Percentiles rank a stretch among this genome's conserved stretches.
Evolutionary conservation across 108 stramenopile genomes (phyloP).

Genomic region (Fragilaria crotonensis): DNA sequence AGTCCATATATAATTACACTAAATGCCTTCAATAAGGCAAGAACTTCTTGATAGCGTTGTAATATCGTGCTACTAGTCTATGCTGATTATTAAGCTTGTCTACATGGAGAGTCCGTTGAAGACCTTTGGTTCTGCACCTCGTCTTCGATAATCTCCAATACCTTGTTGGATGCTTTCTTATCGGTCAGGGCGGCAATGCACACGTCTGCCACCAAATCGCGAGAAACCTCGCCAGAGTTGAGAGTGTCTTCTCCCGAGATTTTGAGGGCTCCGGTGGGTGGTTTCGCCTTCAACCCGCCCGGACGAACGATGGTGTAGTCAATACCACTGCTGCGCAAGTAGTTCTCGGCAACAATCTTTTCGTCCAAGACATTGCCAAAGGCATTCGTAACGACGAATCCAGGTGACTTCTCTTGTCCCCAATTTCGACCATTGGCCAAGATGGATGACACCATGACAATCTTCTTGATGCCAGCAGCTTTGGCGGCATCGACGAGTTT

Average conservation of each 20-base stretch:
- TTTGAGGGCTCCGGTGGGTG: slow-evolving; percentile 44
- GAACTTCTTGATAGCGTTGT: neutral
- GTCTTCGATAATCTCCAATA: slow-evolving; percentile 70
- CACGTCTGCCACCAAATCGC: slow-evolving; percentile 83
- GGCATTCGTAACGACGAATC: slow-evolving; percentile 75
- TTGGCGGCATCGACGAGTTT: slow-evolving; percentile 75
- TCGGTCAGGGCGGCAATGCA: slow-evolving; percentile 72
- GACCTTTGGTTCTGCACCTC: slow-evolving; percentile 35
- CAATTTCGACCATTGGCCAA: slow-evolving; percentile 65
- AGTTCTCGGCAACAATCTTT: slow-evolving; percentile 71
- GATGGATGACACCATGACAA: slow-evolving; percentile 74
- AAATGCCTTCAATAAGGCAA: no score
- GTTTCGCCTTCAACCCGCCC: slow-evolving; percentile 70
- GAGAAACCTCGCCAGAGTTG: slow-evolving; percentile 62
- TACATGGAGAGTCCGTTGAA: slow-evolving; percentile 79
- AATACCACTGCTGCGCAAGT: slow-evolving; percentile 46
- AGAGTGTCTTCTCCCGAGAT: slow-evolving; percentile 71
- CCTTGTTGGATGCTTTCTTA: slow-evolving; percentile 62
- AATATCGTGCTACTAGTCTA: no score
- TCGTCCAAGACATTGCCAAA: slow-evolving; percentile 79
- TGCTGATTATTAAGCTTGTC: neutral
- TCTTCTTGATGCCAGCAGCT: slow-evolving; percentile 68
- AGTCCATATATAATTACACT: neutral
- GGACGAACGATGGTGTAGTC: slow-evolving; percentile 83
- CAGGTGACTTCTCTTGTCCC: slow-evolving; percentile 79